Percentiles rank a stretch among this genome's conserved stretches.
Conservation (phyloP, 345 rosid genomes). For the Eucalyptus brandiana region DNA sequence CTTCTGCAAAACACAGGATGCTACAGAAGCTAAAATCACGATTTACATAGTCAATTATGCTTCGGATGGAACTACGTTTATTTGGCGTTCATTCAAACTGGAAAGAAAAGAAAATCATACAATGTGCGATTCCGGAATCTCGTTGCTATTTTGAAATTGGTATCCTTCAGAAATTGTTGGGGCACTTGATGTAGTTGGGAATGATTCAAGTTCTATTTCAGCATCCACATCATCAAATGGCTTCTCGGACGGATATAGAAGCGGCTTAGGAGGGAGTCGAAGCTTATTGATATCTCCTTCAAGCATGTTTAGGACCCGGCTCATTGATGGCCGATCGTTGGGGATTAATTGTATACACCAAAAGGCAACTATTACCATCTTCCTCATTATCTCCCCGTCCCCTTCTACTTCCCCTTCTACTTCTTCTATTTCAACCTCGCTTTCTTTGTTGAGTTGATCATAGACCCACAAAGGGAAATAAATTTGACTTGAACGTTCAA, state of each 20-base stretch:
- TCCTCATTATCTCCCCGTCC: background rate
- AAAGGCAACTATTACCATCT: background rate
- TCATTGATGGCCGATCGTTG: background rate
- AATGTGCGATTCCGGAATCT: background rate
- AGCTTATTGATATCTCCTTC: background rate
- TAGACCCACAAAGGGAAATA: no score
- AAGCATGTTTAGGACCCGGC: background rate
- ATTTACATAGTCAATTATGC: background rate
- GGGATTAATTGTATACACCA: background rate
- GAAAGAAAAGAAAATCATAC: background rate
- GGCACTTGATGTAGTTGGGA: background rate
- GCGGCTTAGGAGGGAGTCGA: background rate
- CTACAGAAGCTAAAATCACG: background rate
- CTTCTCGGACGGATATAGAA: background rate
- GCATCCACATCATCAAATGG: background rate
- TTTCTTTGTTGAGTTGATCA: no score
- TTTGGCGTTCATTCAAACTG: background rate
- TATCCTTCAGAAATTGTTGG: background rate
- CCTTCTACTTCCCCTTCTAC: background rate
- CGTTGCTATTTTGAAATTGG: background rate
- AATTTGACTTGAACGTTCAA: no score
- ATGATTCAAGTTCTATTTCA: background rate
- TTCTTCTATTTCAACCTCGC: no score
- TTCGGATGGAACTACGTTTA: background rate
- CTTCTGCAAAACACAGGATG: background rate